Percentiles rank a stretch among this genome's conserved stretches.
phyloP scores from a whole-genome alignment of 2,329 filamentous ascomycete species.

The Zasmidium citrigriseum region DNA sequence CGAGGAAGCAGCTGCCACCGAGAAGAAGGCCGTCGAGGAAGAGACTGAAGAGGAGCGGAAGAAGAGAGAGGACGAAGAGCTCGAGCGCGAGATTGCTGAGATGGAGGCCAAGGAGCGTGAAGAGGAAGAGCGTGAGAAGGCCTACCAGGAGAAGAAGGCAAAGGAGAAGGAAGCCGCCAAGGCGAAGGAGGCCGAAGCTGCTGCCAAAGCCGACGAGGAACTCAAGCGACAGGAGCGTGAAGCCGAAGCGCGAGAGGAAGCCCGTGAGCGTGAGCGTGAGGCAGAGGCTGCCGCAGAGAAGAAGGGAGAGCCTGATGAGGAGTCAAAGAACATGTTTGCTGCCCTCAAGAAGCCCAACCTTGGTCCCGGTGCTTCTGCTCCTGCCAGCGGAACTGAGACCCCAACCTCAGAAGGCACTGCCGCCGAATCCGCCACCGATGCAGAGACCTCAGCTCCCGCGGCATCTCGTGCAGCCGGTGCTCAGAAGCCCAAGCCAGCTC shows the following conservation, averaged over 20 bases:
- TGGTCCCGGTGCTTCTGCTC: conserved; percentile 44
- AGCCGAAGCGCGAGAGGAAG: conserved; percentile 50
- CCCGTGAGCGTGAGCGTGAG: conserved; percentile 39
- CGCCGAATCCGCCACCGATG: conserved; percentile 18
- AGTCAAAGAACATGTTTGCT: conserved; percentile 50
- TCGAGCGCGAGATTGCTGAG: conserved; percentile 66
- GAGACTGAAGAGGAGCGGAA: conserved; percentile 34
- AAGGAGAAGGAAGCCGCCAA: conserved; percentile 52
- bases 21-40: conserved; percentile 34
- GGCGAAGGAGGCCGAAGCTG: conserved; percentile 55
- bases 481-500: conserved; percentile 78
- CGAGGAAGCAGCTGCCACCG: conserved; percentile 35
- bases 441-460: conserved; percentile 17
- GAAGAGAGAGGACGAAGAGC: conserved; percentile 44
- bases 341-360: conserved; percentile 52
- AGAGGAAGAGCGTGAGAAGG: conserved; percentile 49
- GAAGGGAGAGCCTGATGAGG: conserved; percentile 31
- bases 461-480: conserved; percentile 46
- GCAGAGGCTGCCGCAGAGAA: conserved; percentile 22
- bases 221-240: conserved; percentile 51
- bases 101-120: conserved; percentile 41
- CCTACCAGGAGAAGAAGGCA: conserved; percentile 70
- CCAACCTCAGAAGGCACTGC: conserved; percentile 43
- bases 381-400: conserved; percentile 36
- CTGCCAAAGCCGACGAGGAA: conserved; percentile 56